Percentiles rank a stretch among this genome's conserved stretches.
Conservation (phyloP, 2,329 filamentous ascomycete species). For the Leptoxyphium fumago region DNA sequence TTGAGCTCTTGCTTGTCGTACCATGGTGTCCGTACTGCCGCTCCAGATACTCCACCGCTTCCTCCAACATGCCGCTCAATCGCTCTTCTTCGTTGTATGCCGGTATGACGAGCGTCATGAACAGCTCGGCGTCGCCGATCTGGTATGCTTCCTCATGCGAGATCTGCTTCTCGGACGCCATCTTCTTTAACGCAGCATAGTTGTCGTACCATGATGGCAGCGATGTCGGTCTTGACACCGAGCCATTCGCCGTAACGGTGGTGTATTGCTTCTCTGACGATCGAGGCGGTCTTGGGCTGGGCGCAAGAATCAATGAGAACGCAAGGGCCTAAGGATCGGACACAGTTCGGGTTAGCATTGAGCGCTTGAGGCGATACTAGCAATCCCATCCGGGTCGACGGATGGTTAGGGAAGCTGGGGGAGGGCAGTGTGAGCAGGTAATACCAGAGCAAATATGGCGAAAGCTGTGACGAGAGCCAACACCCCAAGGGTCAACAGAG, state of each 20-base stretch:
- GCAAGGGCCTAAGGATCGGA: background rate
- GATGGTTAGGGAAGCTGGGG: background rate
- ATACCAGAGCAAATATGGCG: slow-evolving; percentile 15
- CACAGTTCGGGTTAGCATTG: background rate
- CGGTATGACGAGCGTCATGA: slow-evolving; percentile 81
- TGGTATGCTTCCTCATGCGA: slow-evolving; percentile 33
- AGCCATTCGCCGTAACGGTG: slow-evolving; percentile 54
- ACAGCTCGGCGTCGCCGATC: slow-evolving; percentile 65
- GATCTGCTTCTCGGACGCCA: slow-evolving; percentile 20
- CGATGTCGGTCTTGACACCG: slow-evolving; percentile 36
- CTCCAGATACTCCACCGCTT: slow-evolving; percentile 79
- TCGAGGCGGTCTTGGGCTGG: slow-evolving; percentile 58
- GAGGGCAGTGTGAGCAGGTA: slow-evolving; percentile 3
- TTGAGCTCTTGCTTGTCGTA: slow-evolving; percentile 16
- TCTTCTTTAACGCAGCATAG: slow-evolving; percentile 45
- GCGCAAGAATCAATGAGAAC: slow-evolving; percentile 59
- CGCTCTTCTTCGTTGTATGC: slow-evolving; percentile 90
- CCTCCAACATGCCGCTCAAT: slow-evolving; percentile 70
- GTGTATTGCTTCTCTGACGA: slow-evolving; percentile 75
- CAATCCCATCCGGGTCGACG: background rate
- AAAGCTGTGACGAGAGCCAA: slow-evolving; percentile 11
- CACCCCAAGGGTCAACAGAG: slow-evolving; percentile 12
- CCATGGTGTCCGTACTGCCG: slow-evolving; percentile 41
- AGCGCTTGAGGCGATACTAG: background rate
- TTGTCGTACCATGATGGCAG: slow-evolving; percentile 81